Evolutionary conservation across 2,329 filamentous ascomycete species (phyloP), one percentile per base, ranked within the genome.

Genomic region (Botryotinia narcissicola): DNA sequence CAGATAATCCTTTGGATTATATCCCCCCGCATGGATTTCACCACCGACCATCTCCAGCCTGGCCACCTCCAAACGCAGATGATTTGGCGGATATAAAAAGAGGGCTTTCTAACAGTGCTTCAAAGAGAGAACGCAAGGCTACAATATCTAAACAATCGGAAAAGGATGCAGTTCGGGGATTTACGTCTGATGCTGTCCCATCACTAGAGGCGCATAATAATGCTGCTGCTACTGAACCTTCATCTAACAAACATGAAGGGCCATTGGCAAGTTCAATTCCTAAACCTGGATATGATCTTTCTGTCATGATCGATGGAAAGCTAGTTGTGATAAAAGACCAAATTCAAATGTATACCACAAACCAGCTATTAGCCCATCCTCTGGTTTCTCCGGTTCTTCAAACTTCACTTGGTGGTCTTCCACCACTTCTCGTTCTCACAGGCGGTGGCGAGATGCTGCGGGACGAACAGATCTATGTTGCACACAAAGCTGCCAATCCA

Each of bases 391-490:
- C 96, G 1, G 87, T 94, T 4, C 86, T 98, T 79, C 94, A 98
- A 78, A 91, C 95, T 1, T 95, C 93, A 0, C 87, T 99, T 0
- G 96, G 96, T 60, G 96, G 96, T 0, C 86, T 99, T 5, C 95
- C 95, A 0, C 96, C 96, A 0, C 84, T 98, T 42, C 86, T 97
- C 9, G 92, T 99, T 61, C 89, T 97, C 80, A 91, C 92, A 1
- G 96, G 95, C 6, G 95, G 95, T 8, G 95, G 93, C 1, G 96
- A 99, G 81, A 87, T 97, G 68, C 86, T 99, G 29, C 90, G 94
- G 20, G 96, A 99, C 79, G 96, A 99, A 82, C 96, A 98, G 80
- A 93, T 98, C 70, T 98, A 97, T 76, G 80, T 98, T 22, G 96
- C 95, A 0, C 96, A 99, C 82, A 98, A 98, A 82, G 95, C 93